Evolutionary conservation across 2,329 filamentous ascomycete genomes (phyloP).

Genomic region (Parafenestella ontariensis): DNA sequence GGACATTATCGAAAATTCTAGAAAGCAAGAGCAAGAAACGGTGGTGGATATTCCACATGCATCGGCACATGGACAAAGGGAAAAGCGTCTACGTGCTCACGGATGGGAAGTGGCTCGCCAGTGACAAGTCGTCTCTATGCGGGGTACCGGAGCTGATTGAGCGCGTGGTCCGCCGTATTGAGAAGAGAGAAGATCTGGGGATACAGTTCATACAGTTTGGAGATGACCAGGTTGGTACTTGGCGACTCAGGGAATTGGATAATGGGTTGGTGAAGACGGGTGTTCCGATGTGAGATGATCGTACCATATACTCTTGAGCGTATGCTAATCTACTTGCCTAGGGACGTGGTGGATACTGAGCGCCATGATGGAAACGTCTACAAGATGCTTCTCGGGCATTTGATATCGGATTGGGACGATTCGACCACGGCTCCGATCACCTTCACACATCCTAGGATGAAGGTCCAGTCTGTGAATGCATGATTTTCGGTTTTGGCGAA

Average conservation of each 20-base stretch:
- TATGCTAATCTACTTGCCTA: neutral
- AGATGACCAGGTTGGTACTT: slow-evolving; percentile 8
- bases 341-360: slow-evolving; percentile 26
- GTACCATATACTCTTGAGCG: no score
- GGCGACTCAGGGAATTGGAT: slow-evolving; percentile 21
- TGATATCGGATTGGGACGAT: slow-evolving; percentile 21
- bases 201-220: slow-evolving; percentile 36
- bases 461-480: no score
- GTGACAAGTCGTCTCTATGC: neutral
- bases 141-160: slow-evolving; percentile 9
- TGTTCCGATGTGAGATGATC: neutral
- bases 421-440: neutral
- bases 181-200: slow-evolving; percentile 8
- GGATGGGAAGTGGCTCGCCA: slow-evolving; percentile 23
- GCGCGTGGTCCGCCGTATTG: neutral
- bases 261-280: slow-evolving; percentile 1
- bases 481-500: no score
- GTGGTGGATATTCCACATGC: neutral
- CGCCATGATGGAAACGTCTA: slow-evolving; percentile 14
- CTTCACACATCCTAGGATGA: neutral
- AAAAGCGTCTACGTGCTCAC: slow-evolving; percentile 24
- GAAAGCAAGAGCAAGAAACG: neutral
- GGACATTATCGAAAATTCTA: neutral
- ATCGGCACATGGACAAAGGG: neutral
- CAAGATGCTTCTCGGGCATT: slow-evolving; percentile 28